Evolutionary conservation across 768 basidiomycete genomes (phyloP).

Genomic region (Boletus insuetus): DNA sequence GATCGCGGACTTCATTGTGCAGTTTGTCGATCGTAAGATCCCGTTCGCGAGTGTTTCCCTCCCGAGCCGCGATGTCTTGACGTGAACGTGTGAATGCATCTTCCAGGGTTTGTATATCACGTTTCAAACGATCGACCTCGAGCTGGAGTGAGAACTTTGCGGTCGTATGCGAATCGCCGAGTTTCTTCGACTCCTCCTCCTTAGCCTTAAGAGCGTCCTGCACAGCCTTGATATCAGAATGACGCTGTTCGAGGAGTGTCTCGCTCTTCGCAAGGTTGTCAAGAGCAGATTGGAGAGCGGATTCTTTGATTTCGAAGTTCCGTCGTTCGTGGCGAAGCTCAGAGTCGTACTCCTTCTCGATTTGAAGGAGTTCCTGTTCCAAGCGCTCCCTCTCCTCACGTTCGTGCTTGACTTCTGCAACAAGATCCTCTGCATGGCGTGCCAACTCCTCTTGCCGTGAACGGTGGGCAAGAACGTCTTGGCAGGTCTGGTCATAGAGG

Average conservation of each 20-base stretch:
- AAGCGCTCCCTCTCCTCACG: conserved; percentile 52
- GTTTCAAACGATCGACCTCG: conserved; percentile 81
- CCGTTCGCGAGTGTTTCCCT: conserved; percentile 62
- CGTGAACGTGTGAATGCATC: conserved; percentile 72
- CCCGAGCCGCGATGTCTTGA: conserved; percentile 65
- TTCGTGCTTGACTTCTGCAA: conserved; percentile 58
- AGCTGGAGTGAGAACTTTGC: conserved; percentile 86
- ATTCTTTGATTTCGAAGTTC: conserved; percentile 66
- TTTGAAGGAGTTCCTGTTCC: conserved; percentile 51
- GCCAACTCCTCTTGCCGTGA: conserved; percentile 77
- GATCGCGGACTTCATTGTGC: conserved; percentile 76
- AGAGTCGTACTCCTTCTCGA: conserved; percentile 64
- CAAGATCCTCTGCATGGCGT: conserved; percentile 68
- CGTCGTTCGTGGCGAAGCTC: conserved; percentile 59
- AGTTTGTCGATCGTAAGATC: conserved; percentile 73
- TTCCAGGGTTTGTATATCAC: conserved; percentile 80
- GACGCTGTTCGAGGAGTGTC: conserved; percentile 64
- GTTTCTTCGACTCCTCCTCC: conserved; percentile 73
- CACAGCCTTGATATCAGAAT: conserved; percentile 70
- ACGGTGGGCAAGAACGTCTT: conserved; percentile 66
- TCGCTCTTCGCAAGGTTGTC: conserved; percentile 63
- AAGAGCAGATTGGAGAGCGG: conserved; percentile 60
- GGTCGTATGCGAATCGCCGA: conserved; percentile 81
- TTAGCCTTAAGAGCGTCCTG: conserved; percentile 67
- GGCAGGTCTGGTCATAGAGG: conserved; percentile 58